A percentile compares a stretch with the other conserved stretches of the same genome.
Evolutionary conservation across 2,329 filamentous ascomycete genomes (phyloP).

Genomic region (Onygenales sp.): DNA sequence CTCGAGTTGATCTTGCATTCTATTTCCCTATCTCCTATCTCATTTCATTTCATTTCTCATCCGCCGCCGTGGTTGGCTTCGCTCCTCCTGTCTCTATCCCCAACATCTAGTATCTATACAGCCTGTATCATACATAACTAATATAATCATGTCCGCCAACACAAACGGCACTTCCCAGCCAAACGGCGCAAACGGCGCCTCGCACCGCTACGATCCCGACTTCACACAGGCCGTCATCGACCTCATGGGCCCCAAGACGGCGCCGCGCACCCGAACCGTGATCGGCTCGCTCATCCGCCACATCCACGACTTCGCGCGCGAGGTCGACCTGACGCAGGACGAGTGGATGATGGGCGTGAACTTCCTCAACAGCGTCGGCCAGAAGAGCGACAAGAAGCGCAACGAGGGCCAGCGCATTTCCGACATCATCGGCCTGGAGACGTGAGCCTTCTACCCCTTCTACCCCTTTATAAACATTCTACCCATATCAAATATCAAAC

Average conservation of each 20-base stretch:
- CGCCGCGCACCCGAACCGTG: constrained; percentile 54
- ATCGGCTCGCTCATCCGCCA: constrained; percentile 57
- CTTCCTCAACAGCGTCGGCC: constrained; percentile 65
- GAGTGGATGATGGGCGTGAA: constrained; percentile 70
- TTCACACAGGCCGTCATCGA: constrained; percentile 64
- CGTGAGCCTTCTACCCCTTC: constrained; percentile 28
- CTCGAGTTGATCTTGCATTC: no score
- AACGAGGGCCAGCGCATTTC: constrained; percentile 67
- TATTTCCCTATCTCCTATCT: no score
- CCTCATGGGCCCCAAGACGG: constrained; percentile 60
- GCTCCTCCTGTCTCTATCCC: no score
- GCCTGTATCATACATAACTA: neutral
- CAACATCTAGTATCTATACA: neutral
- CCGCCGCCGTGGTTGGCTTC: no score
- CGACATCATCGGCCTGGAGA: constrained; percentile 64
- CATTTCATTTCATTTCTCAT: no score
- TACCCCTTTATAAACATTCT: no score
- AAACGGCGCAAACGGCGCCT: neutral
- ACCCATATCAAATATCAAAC: neutral
- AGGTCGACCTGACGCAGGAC: constrained; percentile 65
- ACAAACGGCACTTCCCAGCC: neutral
- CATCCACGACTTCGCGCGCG: constrained; percentile 69
- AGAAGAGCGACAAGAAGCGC: constrained; percentile 56
- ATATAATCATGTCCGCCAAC: neutral
- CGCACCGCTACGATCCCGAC: constrained; percentile 48